Conservation (phyloP, 2,329 filamentous ascomycete genomes). For the Monosporascus sp. region DNA sequence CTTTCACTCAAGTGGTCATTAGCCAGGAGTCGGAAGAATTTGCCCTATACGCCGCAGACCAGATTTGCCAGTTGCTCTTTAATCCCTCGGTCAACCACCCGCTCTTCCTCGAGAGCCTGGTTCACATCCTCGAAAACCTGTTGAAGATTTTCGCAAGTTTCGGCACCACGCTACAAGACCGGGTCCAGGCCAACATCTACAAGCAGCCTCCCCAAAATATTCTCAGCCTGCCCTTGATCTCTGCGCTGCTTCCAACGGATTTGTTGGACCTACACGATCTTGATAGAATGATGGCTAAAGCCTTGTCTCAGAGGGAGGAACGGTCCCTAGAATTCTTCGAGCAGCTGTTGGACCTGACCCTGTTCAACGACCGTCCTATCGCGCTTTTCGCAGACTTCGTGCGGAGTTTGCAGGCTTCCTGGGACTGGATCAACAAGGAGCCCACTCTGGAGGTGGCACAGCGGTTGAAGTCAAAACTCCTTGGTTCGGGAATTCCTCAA, state of each 20-base stretch:
- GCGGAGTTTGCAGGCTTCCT: conserved; percentile 73
- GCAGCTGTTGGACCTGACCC: conserved; percentile 69
- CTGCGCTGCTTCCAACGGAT: conserved; percentile 54
- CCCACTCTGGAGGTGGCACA: conserved; percentile 59
- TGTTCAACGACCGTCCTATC: conserved; percentile 72
- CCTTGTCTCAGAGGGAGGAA: conserved; percentile 65
- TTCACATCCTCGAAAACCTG: conserved; percentile 56
- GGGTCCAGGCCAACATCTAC: conserved; percentile 51
- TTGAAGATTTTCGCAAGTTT: conserved; percentile 48
- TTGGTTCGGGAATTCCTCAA: conserved; percentile 35
- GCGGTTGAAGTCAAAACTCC: conserved; percentile 62
- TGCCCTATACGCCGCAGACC: conserved; percentile 53
- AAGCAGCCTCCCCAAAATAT: conserved; percentile 52
- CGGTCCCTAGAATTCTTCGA: conserved; percentile 75
- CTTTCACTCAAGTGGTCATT: conserved; percentile 57
- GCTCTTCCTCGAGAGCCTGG: conserved; percentile 55
- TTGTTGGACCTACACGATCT: conserved; percentile 60
- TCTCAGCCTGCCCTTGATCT: conserved; percentile 52
- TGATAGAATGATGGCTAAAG: conserved; percentile 67
- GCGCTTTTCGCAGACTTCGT: conserved; percentile 83
- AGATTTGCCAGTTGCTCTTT: conserved; percentile 54
- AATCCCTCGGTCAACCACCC: conserved; percentile 45
- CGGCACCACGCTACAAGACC: conserved; percentile 47
- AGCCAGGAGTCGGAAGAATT: conserved; percentile 59
- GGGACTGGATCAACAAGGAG: conserved; percentile 74